A percentile compares a stretch with the other conserved stretches of the same genome.
Evolutionary conservation across 2,329 filamentous ascomycete species (phyloP).

Genomic region (Trichoderma guizhouense): DNA sequence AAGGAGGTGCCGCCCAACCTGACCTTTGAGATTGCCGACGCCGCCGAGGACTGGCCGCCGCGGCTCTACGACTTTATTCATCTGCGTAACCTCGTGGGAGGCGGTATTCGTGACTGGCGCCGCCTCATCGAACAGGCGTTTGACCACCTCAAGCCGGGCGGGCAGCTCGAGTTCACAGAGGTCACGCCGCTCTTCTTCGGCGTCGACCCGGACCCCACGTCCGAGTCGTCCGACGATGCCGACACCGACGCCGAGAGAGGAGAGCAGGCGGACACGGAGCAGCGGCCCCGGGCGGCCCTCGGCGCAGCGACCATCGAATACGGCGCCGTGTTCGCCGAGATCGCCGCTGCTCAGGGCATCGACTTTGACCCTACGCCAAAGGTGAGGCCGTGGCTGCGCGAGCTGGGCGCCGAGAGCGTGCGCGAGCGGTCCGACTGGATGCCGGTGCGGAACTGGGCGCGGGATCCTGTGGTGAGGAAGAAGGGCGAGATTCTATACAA

Average conservation of each 20-base stretch:
- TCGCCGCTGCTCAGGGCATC: conserved; percentile 31
- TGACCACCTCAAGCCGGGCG: conserved; percentile 41
- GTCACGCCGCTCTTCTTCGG: conserved; percentile 40
- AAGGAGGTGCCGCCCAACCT: conserved; percentile 55
- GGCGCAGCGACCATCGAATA: conserved; percentile 34
- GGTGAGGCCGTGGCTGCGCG: conserved; percentile 33
- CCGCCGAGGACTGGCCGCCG: conserved; percentile 45
- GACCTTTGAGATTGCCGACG: conserved; percentile 56
- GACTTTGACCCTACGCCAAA: conserved; percentile 40
- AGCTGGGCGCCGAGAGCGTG: conserved; percentile 40
- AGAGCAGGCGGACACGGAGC: not conserved
- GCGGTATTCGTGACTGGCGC: conserved; percentile 44
- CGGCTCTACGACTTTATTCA: conserved; percentile 41
- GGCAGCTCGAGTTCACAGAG: conserved; percentile 44
- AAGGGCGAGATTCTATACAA: conserved; percentile 37
- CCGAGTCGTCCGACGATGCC: conserved; percentile 14
- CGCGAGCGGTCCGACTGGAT: conserved; percentile 41
- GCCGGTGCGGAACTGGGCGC: conserved; percentile 39
- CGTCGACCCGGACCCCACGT: conserved; percentile 29
- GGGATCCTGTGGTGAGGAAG: conserved; percentile 36
- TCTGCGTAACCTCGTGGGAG: conserved; percentile 41
- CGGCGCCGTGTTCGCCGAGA: conserved; percentile 30
- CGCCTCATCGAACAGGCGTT: conserved; percentile 36
- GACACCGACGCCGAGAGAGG: not conserved
- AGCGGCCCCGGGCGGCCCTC: conserved; percentile 20